Evolutionary conservation across 129 eudicot genomes (phyloP), one percentile per base, ranked within the genome.

Genomic region (Heracleum sosnowskyi): DNA sequence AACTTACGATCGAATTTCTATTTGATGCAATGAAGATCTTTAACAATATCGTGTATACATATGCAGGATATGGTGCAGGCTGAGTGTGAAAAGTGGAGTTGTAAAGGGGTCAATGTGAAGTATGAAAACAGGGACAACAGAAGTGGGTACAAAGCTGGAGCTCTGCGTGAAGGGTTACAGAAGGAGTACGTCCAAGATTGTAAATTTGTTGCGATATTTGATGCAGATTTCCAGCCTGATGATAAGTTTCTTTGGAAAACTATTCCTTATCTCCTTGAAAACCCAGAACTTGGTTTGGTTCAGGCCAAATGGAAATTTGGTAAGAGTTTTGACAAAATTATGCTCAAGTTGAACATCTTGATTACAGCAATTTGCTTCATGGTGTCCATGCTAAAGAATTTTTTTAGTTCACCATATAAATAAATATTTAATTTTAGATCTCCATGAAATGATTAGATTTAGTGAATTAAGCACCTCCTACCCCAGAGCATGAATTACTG

Each of bases 251-350:
- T 92, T 16, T 80, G 85, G 88, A 88, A 92, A 77, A 82, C 93
- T 28, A 84, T 92, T 35, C 97, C 96, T 71, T 92, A 78, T 80
- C 96, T 90, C 51, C 88, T 90, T 69, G 86, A 86, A 35, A 90
- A 92, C 87, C 88, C 88, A 46, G 90, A 90, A 69, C 64, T 92
- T 79, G 97, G 86, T 57, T 86, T 92, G 87, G 97, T 92, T 82
- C 97, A 92, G 76, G 97, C 97, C 76, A 87, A 95, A 77, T 92
- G 97, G 97, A 90, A 85, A 90, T 92, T 92, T 73, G 96, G 97
- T 90, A 86, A 83, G 79, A 17, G 29, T 74, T 76, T 76, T 62
- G 42, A 55, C 26, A 34, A 36, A 17, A 69, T 60, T 4, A 81
- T 60, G 41, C 33, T 37, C 63, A 75, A 22, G 0, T 72, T 41